Evolutionary conservation across 495 filamentous ascomycete species (phyloP).

Genomic region (Aspergillus funiculosus): DNA sequence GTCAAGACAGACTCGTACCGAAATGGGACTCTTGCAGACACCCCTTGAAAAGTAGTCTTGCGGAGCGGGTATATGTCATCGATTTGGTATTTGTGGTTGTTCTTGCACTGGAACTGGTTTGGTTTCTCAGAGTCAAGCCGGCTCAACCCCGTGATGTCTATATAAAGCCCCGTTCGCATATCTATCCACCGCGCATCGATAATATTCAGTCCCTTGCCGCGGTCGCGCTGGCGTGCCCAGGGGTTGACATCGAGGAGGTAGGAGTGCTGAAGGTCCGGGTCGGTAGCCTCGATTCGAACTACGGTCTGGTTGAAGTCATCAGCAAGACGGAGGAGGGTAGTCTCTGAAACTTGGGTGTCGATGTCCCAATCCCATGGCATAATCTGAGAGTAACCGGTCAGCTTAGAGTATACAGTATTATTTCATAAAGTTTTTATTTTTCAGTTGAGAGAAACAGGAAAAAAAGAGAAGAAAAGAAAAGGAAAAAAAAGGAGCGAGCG

Average conservation of each 20-base stretch:
- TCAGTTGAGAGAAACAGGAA: neutral
- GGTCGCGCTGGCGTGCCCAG: conserved; percentile 50
- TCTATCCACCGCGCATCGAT: conserved; percentile 89
- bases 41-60: conserved; percentile 55
- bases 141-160: conserved; percentile 80
- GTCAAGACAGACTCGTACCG: conserved; percentile 53
- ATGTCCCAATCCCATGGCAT: conserved; percentile 87
- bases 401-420: no score
- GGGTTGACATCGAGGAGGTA: conserved; percentile 81
- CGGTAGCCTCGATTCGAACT: conserved; percentile 49
- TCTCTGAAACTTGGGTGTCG: conserved; percentile 69
- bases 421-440: neutral
- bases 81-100: conserved; percentile 63
- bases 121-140: conserved; percentile 59
- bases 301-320: conserved; percentile 59
- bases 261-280: conserved; percentile 34
- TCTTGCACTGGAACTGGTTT: conserved; percentile 77
- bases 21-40: conserved; percentile 55
- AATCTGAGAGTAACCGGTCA: no score
- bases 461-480: neutral
- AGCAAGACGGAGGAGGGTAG: conserved; percentile 57
- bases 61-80: conserved; percentile 50
- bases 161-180: conserved; percentile 66
- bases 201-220: conserved; percentile 66
- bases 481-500: neutral